Conservation (phyloP, 768 basidiomycete genomes). For the Mycena vitilis region DNA sequence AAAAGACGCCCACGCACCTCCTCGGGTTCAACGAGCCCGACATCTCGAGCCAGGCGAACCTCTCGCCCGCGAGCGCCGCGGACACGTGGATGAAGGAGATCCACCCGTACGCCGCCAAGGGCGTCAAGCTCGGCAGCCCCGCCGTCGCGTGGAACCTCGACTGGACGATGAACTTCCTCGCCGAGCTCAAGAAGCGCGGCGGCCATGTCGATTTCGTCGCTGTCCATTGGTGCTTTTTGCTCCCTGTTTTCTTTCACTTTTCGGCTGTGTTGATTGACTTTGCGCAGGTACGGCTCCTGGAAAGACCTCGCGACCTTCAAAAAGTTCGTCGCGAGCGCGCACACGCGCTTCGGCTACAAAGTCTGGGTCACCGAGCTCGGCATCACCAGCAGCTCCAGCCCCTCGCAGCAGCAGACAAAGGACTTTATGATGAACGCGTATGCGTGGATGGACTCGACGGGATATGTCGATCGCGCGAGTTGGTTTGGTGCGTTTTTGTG, state of each 20-base stretch:
- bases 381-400: slow-evolving; percentile 23
- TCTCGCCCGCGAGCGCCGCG: slow-evolving; percentile 26
- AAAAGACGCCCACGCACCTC: slow-evolving; percentile 17
- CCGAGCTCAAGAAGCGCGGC: slow-evolving; percentile 24
- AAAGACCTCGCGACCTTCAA: slow-evolving; percentile 25
- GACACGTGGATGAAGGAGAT: slow-evolving; percentile 31
- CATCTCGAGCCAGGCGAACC: slow-evolving; percentile 26
- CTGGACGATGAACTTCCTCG: slow-evolving; percentile 29
- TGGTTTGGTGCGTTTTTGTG: no score
- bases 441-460: slow-evolving; percentile 20
- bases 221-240: slow-evolving; percentile 25
- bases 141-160: slow-evolving; percentile 35
- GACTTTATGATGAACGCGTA: slow-evolving; percentile 31
- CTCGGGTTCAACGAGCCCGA: slow-evolving; percentile 34
- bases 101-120: slow-evolving; percentile 23
- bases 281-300: slow-evolving; percentile 32
- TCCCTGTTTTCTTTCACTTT: background rate
- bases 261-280: background rate
- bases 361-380: slow-evolving; percentile 33
- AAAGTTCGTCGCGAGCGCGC: slow-evolving; percentile 17
- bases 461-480: slow-evolving; percentile 24
- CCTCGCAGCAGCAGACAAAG: slow-evolving; percentile 22
- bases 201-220: slow-evolving; percentile 25
- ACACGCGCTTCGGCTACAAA: slow-evolving; percentile 8
- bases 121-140: slow-evolving; percentile 30